Conservation (phyloP, 164 flowering plant genomes). For the Annona cherimola region DNA sequence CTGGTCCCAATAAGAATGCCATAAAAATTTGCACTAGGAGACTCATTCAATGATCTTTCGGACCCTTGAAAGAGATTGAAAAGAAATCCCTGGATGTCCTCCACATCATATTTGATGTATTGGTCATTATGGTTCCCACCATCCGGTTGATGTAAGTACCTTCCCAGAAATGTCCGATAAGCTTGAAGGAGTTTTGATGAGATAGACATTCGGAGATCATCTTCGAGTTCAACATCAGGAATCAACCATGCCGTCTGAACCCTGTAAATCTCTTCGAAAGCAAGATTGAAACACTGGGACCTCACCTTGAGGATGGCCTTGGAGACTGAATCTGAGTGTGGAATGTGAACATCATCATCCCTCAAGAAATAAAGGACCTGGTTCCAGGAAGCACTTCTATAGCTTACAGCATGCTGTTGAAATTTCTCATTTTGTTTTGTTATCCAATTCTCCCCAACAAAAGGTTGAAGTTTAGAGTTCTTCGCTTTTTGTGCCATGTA, state of each 20-base stretch:
- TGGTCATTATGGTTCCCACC: slow-evolving; percentile 30
- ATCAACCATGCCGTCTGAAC: slow-evolving; percentile 65
- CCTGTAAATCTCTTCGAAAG: slow-evolving; percentile 80
- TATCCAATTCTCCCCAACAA: slow-evolving; percentile 71
- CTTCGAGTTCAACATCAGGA: slow-evolving; percentile 55
- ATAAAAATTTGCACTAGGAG: slow-evolving; percentile 42
- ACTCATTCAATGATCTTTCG: slow-evolving; percentile 40
- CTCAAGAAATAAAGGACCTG: slow-evolving; percentile 46
- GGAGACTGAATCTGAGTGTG: slow-evolving; percentile 36
- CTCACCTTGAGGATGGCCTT: slow-evolving; percentile 52
- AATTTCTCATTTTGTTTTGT: slow-evolving; percentile 53
- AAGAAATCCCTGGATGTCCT: slow-evolving; percentile 51
- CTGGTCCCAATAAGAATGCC: slow-evolving; percentile 52
- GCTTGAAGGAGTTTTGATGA: slow-evolving; percentile 62
- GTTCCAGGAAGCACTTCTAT: slow-evolving; percentile 73
- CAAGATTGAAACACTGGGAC: slow-evolving; percentile 44
- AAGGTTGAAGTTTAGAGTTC: slow-evolving; percentile 43
- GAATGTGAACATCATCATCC: slow-evolving; percentile 44
- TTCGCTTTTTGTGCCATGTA: slow-evolving; percentile 83
- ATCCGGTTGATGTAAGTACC: slow-evolving; percentile 31
- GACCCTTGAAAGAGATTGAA: slow-evolving; percentile 68
- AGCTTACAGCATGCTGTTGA: slow-evolving; percentile 61
- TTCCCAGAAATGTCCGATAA: slow-evolving; percentile 58
- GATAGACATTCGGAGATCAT: slow-evolving; percentile 65
- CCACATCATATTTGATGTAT: slow-evolving; percentile 60